Conservation (phyloP, 345 rosid genomes). For the Pistacia integerrima region DNA sequence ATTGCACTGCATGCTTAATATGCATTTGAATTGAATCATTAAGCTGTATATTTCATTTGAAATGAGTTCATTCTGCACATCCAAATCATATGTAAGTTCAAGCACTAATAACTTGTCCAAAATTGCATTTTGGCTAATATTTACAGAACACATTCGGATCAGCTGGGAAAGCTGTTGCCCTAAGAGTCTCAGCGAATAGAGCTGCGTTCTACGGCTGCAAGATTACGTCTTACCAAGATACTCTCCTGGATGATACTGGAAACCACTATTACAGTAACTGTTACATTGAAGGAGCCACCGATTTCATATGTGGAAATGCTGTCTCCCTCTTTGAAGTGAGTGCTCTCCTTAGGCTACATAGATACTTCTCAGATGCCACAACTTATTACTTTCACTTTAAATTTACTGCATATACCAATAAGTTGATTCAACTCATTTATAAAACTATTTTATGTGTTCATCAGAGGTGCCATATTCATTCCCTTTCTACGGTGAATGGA, state of each 20-base stretch:
- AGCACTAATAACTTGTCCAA: not conserved
- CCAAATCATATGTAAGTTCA: not conserved
- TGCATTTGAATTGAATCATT: too few relatives aligned
- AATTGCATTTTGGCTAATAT: not conserved
- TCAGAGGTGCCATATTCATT: slow-evolving; percentile 67
- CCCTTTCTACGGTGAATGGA: slow-evolving; percentile 49
- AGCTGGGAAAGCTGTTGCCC: slow-evolving; percentile 55
- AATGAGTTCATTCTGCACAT: slow-evolving; percentile 24
- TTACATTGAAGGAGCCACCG: slow-evolving; percentile 81
- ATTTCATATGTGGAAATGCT: slow-evolving; percentile 72
- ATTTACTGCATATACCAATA: not conserved
- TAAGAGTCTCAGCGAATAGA: slow-evolving; percentile 62
- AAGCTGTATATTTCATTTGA: too few relatives aligned
- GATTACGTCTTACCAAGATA: slow-evolving; percentile 66
- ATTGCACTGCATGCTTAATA: too few relatives aligned
- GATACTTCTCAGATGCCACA: not conserved
- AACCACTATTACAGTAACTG: slow-evolving; percentile 66
- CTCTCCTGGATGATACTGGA: slow-evolving; percentile 73
- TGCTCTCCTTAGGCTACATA: not conserved
- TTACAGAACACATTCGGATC: slow-evolving; percentile 60
- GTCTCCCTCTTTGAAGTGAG: slow-evolving; percentile 67
- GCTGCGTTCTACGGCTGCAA: slow-evolving; percentile 64
- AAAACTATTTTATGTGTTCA: not conserved
- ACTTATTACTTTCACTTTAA: not conserved
- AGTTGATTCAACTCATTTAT: not conserved